Base-by-base conservation (phyloP, 805 yeast genomes). In the Monosporozyma solicola region DNA sequence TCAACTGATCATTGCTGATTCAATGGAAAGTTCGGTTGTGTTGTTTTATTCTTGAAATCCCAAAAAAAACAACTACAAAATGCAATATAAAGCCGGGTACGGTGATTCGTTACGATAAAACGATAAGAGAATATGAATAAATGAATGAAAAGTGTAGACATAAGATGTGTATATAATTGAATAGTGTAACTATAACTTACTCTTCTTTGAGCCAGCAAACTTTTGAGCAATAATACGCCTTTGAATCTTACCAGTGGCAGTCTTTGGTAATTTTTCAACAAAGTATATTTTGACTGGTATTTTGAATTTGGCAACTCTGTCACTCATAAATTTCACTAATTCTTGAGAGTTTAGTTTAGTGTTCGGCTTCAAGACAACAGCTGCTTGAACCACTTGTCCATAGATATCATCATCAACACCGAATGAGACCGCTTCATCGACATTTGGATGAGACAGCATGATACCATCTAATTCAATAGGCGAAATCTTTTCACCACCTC, bases 161-260 rank as follows among this genome's bases (percentile, higher is more conserved):
- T 29, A 29, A 27, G 10, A 27, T 20, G 29, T 45, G 15, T 31
- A 45, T 45, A 45, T 16, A 43, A 13, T 5, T 29, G 25, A 24
- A 24, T 25, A 16, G 43, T 8, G 9, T 39, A 8, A 5, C 25
- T n/a, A 43, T 24, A 43, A 43, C 8, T 43, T 43, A 43, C 46
- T 43, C 46, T 43, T 43, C 46, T 43, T 43, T 29, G 27, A 11
- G 20, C 35, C 41, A 11, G 73, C 70, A 59, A 79, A 76, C n/a
- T 79, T 75, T 54, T 71, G 72, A 5, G 84, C 85, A 59, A 84
- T 79, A 56, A 74, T 75, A 57, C 87, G 72, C 62, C 91, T 74
- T 69, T 85, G 89, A 53, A 85, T 80, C 72, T 84, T 84, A 27
- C 90, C 91, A 1, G 91, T 84, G 6, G 91, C 85, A 2, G 88